These are phyloP conservation scores for Helotiales sp. DNA, from an alignment of 2,329 filamentous ascomycete species.

Conservation along the genomic window DNA sequence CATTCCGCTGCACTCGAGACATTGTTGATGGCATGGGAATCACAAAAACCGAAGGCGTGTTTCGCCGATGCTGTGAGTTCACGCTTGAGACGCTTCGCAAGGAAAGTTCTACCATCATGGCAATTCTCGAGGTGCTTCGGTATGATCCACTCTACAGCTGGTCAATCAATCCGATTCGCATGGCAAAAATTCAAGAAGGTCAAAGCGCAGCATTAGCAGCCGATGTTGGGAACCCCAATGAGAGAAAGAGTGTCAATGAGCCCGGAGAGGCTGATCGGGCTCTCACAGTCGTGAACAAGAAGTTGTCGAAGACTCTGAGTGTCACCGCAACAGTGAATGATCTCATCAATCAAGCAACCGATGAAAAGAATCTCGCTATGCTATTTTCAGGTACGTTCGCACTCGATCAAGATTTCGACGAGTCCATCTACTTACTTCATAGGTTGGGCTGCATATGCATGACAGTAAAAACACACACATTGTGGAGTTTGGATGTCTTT, in stretches of 20 bases:
- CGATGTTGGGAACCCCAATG: constrained; percentile 42
- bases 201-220: constrained; percentile 50
- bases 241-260: constrained; percentile 50
- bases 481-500: background rate
- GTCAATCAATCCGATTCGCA: constrained; percentile 77
- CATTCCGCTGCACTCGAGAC: constrained; percentile 91
- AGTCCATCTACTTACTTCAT: constrained; percentile 20
- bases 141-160: constrained; percentile 97
- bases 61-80: constrained; percentile 97
- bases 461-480: constrained; percentile 12
- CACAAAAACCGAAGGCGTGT: constrained; percentile 93
- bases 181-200: constrained; percentile 68
- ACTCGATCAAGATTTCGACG: background rate
- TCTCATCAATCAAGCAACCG: constrained; percentile 92
- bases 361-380: constrained; percentile 89
- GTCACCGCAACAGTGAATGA: constrained; percentile 96
- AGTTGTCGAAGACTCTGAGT: constrained; percentile 90
- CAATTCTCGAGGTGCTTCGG: constrained; percentile 94
- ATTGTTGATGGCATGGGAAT: constrained; percentile 97
- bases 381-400: constrained; percentile 67
- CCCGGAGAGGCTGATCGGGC: constrained; percentile 87
- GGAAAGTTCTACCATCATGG: constrained; percentile 97
- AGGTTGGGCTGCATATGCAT: constrained; percentile 59
- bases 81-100: constrained; percentile 93
- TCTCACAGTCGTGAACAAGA: constrained; percentile 92